Evolutionary conservation across 371 early-diverging fungal genomes (phyloP).

Genomic region (Syncephalastrum sp.): DNA sequence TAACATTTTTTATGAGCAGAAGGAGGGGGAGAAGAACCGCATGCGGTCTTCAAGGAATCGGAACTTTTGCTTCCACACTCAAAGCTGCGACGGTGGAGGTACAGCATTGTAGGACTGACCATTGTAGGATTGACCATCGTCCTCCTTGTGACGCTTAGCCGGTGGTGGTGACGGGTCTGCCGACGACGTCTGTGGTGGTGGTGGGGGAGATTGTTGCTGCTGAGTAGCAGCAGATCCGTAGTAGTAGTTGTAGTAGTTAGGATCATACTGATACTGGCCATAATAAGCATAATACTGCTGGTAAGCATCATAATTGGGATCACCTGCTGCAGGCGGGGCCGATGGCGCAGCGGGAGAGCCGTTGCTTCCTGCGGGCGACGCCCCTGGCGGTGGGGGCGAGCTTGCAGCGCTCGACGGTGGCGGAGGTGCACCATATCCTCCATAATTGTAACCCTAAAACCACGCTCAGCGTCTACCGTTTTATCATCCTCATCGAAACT

Average conservation of each 20-base stretch:
- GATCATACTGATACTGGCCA: slow-evolving; percentile 31
- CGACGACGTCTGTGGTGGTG: slow-evolving; percentile 10
- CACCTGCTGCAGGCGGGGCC: slow-evolving; percentile 9
- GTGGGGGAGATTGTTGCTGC: slow-evolving; percentile 12
- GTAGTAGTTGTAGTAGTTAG: slow-evolving; percentile 32
- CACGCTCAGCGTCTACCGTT: neutral
- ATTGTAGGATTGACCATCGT: neutral
- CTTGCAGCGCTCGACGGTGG: slow-evolving; percentile 8
- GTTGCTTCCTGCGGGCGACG: slow-evolving; percentile 6
- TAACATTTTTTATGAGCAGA: too few species aligned
- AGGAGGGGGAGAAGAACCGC: too few species aligned
- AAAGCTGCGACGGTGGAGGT: slow-evolving; percentile 18
- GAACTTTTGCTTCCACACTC: neutral
- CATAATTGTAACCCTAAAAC: slow-evolving; percentile 13
- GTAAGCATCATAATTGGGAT: slow-evolving; percentile 27
- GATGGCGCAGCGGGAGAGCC: neutral
- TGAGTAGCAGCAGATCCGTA: slow-evolving; percentile 1
- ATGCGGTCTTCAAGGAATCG: too few species aligned
- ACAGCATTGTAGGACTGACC: slow-evolving; percentile 19
- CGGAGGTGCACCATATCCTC: slow-evolving; percentile 5
- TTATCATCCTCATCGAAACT: slow-evolving; percentile 3
- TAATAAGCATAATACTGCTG: slow-evolving; percentile 33
- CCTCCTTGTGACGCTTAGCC: neutral
- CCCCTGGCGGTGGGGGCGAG: slow-evolving; percentile 13
- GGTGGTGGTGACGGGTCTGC: slow-evolving; percentile 19